Base-by-base conservation (phyloP, 192 early-diverging fungal species). In the Backusella tarrabulga region DNA sequence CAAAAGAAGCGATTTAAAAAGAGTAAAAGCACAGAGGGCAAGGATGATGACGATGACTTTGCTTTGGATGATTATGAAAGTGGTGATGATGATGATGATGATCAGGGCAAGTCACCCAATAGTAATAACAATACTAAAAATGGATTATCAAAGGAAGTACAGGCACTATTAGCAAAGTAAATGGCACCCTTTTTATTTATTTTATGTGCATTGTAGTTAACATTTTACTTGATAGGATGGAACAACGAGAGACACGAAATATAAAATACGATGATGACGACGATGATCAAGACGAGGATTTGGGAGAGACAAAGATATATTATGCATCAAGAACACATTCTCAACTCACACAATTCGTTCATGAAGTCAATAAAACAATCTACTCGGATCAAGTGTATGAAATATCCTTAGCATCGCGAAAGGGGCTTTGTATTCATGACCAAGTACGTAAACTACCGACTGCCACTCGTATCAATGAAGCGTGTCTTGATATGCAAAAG, bases 271-370 rank as follows among this genome's bases (percentile, higher is more conserved):
- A 72, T 1, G 32, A 72, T 4, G 70, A 80, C 0, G 56, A 71
- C 0, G 73, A 79, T 29, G 77, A 71, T n/a, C 67, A 74, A 11
- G 78, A 74, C 21, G 63, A 76, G 42, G 68, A 23, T 68, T 34
- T 68, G 44, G 67, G 34, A 23, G 71, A 73, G n/a, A 36, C 21
- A 72, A 67, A 71, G 84, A 87, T 93, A 4, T 87, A 86, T 54
- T 94, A 92, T 79, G 88, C 90, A 17, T 93, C 92, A 21, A 88
- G 92, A 46, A 95, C 95, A 17, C 97, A 99, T 81, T 97, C 96
- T 5, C 97, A 99, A 83, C 81, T 99, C 17, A 84, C 90, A 29
- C 97, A 99, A 79, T 96, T 99, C 77, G 81, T 97, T 0, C 81
- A 87, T 75, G 96, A 99, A 81, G 76, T 98, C 11, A 86, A 90